Percentiles rank a stretch among this genome's conserved stretches.
Evolutionary conservation across 2,329 filamentous ascomycete genomes (phyloP).

Genomic region (Neopestalotiopsis sp.): DNA sequence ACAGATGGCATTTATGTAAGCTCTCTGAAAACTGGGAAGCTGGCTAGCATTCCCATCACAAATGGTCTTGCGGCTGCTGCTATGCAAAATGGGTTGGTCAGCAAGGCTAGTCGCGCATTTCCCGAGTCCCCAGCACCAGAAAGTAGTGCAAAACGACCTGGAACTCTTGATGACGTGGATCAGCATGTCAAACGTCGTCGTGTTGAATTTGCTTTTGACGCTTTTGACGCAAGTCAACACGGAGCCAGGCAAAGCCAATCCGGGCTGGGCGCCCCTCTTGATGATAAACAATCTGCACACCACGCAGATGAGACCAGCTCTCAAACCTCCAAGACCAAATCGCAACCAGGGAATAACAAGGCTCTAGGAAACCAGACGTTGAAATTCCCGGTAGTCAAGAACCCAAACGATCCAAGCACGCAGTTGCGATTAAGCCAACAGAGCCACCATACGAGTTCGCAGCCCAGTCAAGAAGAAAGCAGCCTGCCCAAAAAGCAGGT

Average conservation of each 20-base stretch:
- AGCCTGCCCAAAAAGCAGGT: constrained; percentile 39
- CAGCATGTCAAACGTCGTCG: constrained; percentile 34
- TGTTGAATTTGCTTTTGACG: constrained; percentile 30
- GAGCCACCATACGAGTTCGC: constrained; percentile 64
- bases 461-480: constrained; percentile 50
- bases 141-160: constrained; percentile 3
- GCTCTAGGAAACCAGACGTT: constrained; percentile 49
- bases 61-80: constrained; percentile 46
- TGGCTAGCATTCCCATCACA: constrained; percentile 44
- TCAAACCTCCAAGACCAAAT: constrained; percentile 36
- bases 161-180: constrained; percentile 16
- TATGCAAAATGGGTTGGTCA: constrained; percentile 44
- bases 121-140: not conserved
- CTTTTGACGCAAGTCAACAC: not conserved
- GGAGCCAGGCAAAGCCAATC: constrained; percentile 7
- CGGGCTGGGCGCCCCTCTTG: constrained; percentile 10
- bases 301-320: constrained; percentile 24
- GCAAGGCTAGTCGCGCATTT: constrained; percentile 28
- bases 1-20: constrained; percentile 49
- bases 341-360: constrained; percentile 42
- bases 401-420: constrained; percentile 70
- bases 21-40: constrained; percentile 43
- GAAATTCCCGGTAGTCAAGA: constrained; percentile 78
- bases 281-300: constrained; percentile 13
- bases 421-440: constrained; percentile 71